Percentiles rank a stretch among this genome's conserved stretches.
Conservation (phyloP, 805 yeast species). For the Scheffersomyces spartinae region DNA sequence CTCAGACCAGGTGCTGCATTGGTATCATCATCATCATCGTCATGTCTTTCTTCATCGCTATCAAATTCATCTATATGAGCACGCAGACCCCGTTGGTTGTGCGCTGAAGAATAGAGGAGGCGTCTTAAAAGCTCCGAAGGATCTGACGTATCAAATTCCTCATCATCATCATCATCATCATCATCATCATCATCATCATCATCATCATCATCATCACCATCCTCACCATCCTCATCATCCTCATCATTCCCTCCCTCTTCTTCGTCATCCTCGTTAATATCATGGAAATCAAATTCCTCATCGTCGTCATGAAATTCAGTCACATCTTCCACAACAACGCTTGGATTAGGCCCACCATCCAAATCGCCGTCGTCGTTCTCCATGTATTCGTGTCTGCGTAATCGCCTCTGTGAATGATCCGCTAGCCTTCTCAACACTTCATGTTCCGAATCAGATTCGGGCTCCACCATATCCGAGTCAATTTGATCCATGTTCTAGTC, state of each 20-base stretch:
- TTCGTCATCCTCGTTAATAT: slow-evolving; percentile 13
- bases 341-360: neutral
- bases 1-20: slow-evolving; percentile 5
- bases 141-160: slow-evolving; percentile 4
- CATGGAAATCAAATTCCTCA: slow-evolving; percentile 6
- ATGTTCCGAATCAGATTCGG: no score
- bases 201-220: slow-evolving; percentile 7
- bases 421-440: no score
- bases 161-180: slow-evolving; percentile 6
- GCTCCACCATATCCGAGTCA: no score
- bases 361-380: neutral
- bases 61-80: slow-evolving; percentile 3
- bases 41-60: slow-evolving; percentile 6
- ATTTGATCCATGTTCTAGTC: no score
- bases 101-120: neutral
- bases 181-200: slow-evolving; percentile 9
- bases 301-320: slow-evolving; percentile 5
- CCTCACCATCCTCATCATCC: slow-evolving; percentile 1
- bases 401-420: no score
- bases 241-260: slow-evolving; percentile 1
- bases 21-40: slow-evolving; percentile 12
- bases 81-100: neutral
- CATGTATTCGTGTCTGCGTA: no score
- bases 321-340: slow-evolving; percentile 2
- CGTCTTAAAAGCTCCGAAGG: neutral